These are phyloP conservation scores for Zea luxurians DNA, from an alignment of 176 grass and related monocot species.

Conservation along the genomic window DNA sequence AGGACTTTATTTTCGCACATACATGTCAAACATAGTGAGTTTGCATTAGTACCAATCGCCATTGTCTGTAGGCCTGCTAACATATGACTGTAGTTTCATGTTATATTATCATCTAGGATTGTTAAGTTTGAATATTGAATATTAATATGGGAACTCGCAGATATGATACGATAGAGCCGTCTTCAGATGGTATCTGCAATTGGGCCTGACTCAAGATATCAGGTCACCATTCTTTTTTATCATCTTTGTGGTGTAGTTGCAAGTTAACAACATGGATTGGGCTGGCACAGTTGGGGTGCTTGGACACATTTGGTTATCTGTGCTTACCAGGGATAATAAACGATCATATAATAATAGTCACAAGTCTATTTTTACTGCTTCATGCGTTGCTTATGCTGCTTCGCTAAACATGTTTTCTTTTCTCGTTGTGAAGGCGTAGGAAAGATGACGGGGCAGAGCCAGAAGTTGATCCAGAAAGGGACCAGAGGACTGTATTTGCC, in stretches of 20 bases:
- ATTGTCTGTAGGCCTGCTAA: slow-evolving; percentile 16
- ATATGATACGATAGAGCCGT: slow-evolving; percentile 75
- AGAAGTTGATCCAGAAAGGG: slow-evolving; percentile 93
- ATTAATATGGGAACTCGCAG: slow-evolving; percentile 79
- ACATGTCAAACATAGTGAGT: slow-evolving; percentile 13
- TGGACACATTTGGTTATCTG: slow-evolving; percentile 27
- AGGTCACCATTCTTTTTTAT: slow-evolving; percentile 51
- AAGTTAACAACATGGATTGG: slow-evolving; percentile 38
- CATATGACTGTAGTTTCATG: slow-evolving; percentile 32
- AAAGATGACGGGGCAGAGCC: slow-evolving; percentile 79
- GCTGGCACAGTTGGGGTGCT: not conserved
- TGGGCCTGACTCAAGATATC: slow-evolving; percentile 63
- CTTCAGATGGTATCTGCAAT: slow-evolving; percentile 69
- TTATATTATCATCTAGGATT: slow-evolving; percentile 37
- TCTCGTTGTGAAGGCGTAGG: slow-evolving; percentile 57
- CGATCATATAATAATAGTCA: not conserved
- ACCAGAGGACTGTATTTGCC: slow-evolving; percentile 98
- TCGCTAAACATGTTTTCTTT: slow-evolving; percentile 3
- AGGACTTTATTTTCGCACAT: not conserved
- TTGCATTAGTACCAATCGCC: slow-evolving; percentile 2
- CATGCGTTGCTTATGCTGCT: slow-evolving; percentile 23
- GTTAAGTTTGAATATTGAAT: slow-evolving; percentile 66
- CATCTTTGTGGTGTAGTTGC: slow-evolving; percentile 42
- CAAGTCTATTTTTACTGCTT: not conserved
- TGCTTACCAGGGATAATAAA: slow-evolving; percentile 19